These are phyloP conservation scores for Aureobasidium vineae DNA, from an alignment of 2,329 filamentous ascomycete species.

Conservation along the genomic window DNA sequence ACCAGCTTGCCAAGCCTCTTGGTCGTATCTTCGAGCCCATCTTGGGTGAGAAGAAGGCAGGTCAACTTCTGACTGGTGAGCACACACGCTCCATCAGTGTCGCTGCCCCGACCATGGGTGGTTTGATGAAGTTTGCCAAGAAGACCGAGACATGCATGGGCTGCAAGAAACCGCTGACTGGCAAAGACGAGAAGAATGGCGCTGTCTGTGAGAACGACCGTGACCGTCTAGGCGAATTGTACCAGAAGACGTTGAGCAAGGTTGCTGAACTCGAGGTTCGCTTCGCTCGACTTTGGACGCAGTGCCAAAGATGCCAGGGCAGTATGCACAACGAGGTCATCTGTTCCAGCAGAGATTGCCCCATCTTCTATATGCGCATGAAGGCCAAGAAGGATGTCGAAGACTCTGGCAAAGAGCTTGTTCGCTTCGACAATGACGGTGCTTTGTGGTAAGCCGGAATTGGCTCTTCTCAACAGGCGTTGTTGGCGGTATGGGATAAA, in stretches of 20 bases:
- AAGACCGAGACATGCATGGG: constrained; percentile 98
- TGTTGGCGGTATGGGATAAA: not conserved
- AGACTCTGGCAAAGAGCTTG: constrained; percentile 86
- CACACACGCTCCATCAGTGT: constrained; percentile 95
- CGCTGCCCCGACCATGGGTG: constrained; percentile 84
- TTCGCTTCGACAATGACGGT: constrained; percentile 82
- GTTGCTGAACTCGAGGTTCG: constrained; percentile 90
- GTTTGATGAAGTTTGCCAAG: constrained; percentile 97
- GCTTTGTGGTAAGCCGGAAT: constrained; percentile 57
- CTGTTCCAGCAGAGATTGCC: constrained; percentile 92
- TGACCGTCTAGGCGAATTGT: constrained; percentile 84
- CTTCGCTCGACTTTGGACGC: constrained; percentile 93
- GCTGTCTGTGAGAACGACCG: constrained; percentile 87
- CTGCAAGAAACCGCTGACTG: constrained; percentile 91
- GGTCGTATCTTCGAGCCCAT: constrained; percentile 97
- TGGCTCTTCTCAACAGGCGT: not conserved
- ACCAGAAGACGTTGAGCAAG: constrained; percentile 84
- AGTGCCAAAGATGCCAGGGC: constrained; percentile 95
- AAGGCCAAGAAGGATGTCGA: constrained; percentile 99
- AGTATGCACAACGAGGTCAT: constrained; percentile 99
- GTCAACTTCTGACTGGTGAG: constrained; percentile 80
- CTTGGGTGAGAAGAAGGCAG: constrained; percentile 86
- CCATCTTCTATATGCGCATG: constrained; percentile 99
- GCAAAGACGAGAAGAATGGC: constrained; percentile 73
- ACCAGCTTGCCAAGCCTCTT: constrained; percentile 93